A percentile compares a stretch with the other conserved stretches of the same genome.
Conservation (phyloP, 441 rosid species). For the Viola pubescens region DNA sequence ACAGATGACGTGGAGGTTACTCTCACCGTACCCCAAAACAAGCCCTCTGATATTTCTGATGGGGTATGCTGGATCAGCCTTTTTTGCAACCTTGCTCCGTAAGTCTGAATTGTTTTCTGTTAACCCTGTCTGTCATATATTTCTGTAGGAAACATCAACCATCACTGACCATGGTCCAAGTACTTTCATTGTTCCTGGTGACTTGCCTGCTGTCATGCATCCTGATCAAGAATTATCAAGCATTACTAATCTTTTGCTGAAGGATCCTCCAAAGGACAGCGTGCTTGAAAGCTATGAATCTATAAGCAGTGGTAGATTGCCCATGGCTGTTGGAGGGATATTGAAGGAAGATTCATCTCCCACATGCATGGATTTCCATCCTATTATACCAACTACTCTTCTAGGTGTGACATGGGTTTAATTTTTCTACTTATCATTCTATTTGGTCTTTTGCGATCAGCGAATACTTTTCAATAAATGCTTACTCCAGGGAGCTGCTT, state of each 20-base stretch:
- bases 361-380: conserved; percentile 43
- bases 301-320: conserved; percentile 14
- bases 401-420: conserved; percentile 23
- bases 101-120: neutral
- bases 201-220: conserved; percentile 14
- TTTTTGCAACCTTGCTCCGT: conserved; percentile 1
- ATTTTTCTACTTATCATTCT: neutral
- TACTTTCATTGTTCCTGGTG: conserved; percentile 17
- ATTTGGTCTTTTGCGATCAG: conserved; percentile 1
- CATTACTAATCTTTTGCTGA: too few species aligned
- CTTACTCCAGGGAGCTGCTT: conserved; percentile 11
- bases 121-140: neutral
- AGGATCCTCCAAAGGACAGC: conserved; percentile 3
- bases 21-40: conserved; percentile 16
- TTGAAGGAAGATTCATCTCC: conserved; percentile 27
- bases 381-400: conserved; percentile 29
- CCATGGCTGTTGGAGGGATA: conserved; percentile 22
- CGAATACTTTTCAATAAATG: neutral
- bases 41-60: conserved; percentile 12
- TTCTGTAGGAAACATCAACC: conserved; percentile 28
- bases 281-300: conserved; percentile 5
- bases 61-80: conserved; percentile 25
- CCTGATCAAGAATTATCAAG: too few species aligned
- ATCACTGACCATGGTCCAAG: conserved; percentile 15
- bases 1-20: conserved; percentile 16